Evolutionary conservation across 164 flowering plant species (phyloP).

Genomic region (Paratinospora sagittata): DNA sequence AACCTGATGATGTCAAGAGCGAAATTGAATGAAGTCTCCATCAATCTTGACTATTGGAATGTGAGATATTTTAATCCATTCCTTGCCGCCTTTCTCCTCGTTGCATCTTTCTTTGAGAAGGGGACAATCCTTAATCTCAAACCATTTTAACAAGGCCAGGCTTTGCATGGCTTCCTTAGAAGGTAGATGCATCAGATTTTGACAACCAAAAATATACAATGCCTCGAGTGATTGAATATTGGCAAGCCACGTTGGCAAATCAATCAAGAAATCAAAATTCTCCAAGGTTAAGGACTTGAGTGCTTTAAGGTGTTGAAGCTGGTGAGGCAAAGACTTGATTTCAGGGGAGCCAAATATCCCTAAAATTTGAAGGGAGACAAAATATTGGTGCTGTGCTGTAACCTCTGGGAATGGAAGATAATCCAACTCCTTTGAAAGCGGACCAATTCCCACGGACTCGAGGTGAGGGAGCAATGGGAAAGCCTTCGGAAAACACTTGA

Average conservation of each 20-base stretch:
- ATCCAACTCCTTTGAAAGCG: background rate
- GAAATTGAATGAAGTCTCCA: no score
- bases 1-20: no score
- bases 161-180: no score
- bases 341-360: background rate
- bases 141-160: no score
- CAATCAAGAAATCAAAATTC: background rate
- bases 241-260: slow-evolving; percentile 22
- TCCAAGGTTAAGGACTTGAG: background rate
- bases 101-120: background rate
- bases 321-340: background rate
- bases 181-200: no score
- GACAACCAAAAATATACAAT: no score
- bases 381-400: no score
- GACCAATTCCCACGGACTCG: background rate
- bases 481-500: slow-evolving; percentile 6
- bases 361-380: background rate
- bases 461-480: background rate
- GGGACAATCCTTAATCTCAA: no score
- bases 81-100: background rate
- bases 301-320: slow-evolving; percentile 1
- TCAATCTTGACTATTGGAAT: background rate
- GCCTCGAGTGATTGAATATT: no score
- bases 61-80: background rate
- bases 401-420: no score